Evolutionary conservation across 345 rosid species (phyloP).

Genomic region (Lumnitzera littorea): DNA sequence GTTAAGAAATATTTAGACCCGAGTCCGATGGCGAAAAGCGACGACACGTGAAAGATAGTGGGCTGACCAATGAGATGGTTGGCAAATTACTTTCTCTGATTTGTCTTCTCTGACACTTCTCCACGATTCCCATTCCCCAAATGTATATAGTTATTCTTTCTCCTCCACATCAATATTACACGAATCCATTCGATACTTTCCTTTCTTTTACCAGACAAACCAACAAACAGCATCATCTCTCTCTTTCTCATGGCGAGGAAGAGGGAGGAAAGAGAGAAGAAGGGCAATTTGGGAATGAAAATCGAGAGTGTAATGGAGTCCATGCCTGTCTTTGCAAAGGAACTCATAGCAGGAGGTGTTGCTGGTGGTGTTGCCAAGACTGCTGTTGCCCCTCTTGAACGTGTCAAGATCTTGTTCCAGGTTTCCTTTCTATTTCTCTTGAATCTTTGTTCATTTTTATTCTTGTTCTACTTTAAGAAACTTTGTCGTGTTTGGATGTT

Average conservation of each 20-base stretch:
- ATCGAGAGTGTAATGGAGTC: slow-evolving; percentile 47
- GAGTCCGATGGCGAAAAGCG: no score
- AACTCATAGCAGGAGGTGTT: slow-evolving; percentile 83
- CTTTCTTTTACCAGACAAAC: neutral
- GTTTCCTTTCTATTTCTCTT: slow-evolving; percentile 15
- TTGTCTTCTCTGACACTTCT: no score
- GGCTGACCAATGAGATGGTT: no score
- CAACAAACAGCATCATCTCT: slow-evolving; percentile 4
- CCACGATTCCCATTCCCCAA: no score
- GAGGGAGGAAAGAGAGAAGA: slow-evolving; percentile 44
- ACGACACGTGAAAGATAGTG: no score
- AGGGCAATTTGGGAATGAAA: slow-evolving; percentile 7
- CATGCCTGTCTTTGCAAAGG: slow-evolving; percentile 75
- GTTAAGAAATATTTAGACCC: no score
- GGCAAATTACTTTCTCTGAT: no score
- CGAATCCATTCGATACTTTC: neutral
- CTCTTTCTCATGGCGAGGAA: slow-evolving; percentile 29
- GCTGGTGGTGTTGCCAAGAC: slow-evolving; percentile 86
- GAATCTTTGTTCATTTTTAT: no score
- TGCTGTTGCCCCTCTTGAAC: slow-evolving; percentile 89
- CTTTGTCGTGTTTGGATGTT: no score
- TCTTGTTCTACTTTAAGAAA: no score
- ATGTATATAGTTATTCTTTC: neutral
- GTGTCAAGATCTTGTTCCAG: slow-evolving; percentile 92
- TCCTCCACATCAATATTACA: neutral